Base-by-base conservation (phyloP, 305 asterid genomes). In the Solanum hybrid region DNA sequence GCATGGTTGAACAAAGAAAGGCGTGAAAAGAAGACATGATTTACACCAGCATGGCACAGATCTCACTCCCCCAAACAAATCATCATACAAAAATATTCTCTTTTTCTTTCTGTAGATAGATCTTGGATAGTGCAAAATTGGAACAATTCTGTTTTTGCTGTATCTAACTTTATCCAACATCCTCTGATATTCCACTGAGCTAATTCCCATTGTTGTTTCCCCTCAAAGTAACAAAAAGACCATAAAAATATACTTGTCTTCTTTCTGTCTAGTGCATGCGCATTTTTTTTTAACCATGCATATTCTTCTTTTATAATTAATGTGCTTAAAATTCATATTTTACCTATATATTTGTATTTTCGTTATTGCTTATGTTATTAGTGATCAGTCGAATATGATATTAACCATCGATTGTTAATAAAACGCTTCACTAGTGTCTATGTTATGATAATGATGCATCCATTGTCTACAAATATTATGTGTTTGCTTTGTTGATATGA, bases 101-200 rank as follows among this genome's bases (percentile, higher is more conserved):
- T 36, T n/a, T 79, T 36, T 22, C 56, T 11, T 35, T 79, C 32
- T 22, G 6, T 36, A n/a, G 60, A 79, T 79, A 79, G 22, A 79
- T 79, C 56, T 79, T 79, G 32, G 85, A 4, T 11, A 36, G 32
- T 36, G 56, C 56, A 79, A 82, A 76, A 82, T 24, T 46, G 40
- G 27, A 66, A 82, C 73, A 82, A 31, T 51, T 51, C 22, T 29
- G 37, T 81, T 85, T 78, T 86, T 91, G 88, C 90, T 93, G 27
- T 32, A 85, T 56, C 88, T 89, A 86, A 31, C 94, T 94, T 94
- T 94, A 86, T 77, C 91, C 85, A 85, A 93, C 91, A 93, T 89
- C 71, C 87, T 42, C 77, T 89, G 84, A 56, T 71, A 60, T 89
- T 91, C 90, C 82, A 78, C 94, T 93, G 92, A 90, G 90, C 81